A percentile compares a stretch with the other conserved stretches of the same genome.
phyloP scores from a whole-genome alignment of 108 stramenopile species.

The Stephanodiscus triporus region DNA sequence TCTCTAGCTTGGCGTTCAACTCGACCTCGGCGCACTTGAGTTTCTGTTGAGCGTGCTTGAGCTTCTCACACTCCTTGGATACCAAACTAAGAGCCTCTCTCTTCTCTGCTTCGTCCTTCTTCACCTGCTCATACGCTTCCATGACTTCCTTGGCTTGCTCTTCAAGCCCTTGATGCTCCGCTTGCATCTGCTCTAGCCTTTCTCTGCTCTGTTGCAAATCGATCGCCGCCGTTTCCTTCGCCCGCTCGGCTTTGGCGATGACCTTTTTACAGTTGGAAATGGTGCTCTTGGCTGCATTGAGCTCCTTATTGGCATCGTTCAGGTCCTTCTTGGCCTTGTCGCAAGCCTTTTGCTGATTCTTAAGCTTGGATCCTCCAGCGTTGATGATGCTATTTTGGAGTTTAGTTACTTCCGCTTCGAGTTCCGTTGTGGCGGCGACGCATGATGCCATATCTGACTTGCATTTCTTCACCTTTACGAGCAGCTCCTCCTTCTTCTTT shows the following conservation, averaged over 20 bases:
- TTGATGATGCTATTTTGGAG: slow-evolving; percentile 89
- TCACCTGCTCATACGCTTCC: slow-evolving; percentile 77
- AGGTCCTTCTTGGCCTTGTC: slow-evolving; percentile 65
- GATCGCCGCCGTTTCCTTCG: slow-evolving; percentile 54
- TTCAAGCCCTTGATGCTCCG: slow-evolving; percentile 71
- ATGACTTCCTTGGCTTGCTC: slow-evolving; percentile 67
- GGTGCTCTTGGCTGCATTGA: slow-evolving; percentile 78
- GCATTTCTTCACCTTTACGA: slow-evolving; percentile 63
- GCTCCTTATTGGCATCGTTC: slow-evolving; percentile 66
- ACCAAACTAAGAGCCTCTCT: slow-evolving; percentile 63
- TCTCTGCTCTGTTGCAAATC: slow-evolving; percentile 57
- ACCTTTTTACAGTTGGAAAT: slow-evolving; percentile 68
- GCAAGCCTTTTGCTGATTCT: slow-evolving; percentile 81
- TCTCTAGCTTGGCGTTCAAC: slow-evolving; percentile 72
- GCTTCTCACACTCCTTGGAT: slow-evolving; percentile 66
- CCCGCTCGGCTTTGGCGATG: slow-evolving; percentile 62
- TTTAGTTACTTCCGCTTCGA: slow-evolving; percentile 76
- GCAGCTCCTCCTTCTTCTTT: slow-evolving; percentile 62
- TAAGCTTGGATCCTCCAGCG: slow-evolving; percentile 88
- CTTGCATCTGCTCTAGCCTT: slow-evolving; percentile 58
- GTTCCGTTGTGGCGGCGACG: slow-evolving; percentile 60
- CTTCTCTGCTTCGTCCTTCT: slow-evolving; percentile 73
- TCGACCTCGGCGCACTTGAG: slow-evolving; percentile 82
- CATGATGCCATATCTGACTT: slow-evolving; percentile 80
- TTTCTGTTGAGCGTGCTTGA: slow-evolving; percentile 70